Evolutionary conservation across 257 asterid genomes (phyloP), one percentile per base, ranked within the genome.

Genomic region (Petunia secreta): DNA sequence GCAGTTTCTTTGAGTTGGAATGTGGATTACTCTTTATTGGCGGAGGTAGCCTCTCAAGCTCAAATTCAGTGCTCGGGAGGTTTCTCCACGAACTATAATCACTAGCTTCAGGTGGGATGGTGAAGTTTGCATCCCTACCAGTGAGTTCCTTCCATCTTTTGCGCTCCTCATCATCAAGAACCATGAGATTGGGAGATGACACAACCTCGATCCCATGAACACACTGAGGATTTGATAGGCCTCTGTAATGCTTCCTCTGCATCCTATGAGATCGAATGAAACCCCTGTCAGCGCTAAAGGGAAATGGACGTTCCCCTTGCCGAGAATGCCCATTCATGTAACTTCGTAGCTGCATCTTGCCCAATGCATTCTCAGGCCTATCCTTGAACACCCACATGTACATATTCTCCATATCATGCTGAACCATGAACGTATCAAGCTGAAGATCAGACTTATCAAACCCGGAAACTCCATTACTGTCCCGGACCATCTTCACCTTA

Each of bases 331-430:
- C 97, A 15, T 92, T 91, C 96, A 92, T 92, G 75, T 89, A 92
- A 82, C 94, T 91, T 76, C 97, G 80, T 16, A 91, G 86, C 84
- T 92, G 97, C 97, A 92, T 92, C 84, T 92, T 92, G 5, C 97
- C 97, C 10, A 91, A 86, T n/a, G 94, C 91, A 80, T 92, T 92
- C 69, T 91, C 97, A 5, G 94, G 96, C 83, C 91, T 86, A 81
- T 91, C 97, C 85, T 91, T 92, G 75, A 92, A 92, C 63, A 86
- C 93, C 97, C 97, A 92, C 97, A 92, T 91, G 66, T 92, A 91
- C 92, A 92, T 92, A 74, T 92, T 92, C 79, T 92, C 97, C 97
- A 92, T 89, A 81, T 92, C 97, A 16, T 92, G 96, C 62, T 92
- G 97, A 74, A 92, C 97, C 90, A 92, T 63, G 84, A 92, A 92